Base-by-base conservation (phyloP, 371 early-diverging fungal species). In the Coemansia sp. region DNA sequence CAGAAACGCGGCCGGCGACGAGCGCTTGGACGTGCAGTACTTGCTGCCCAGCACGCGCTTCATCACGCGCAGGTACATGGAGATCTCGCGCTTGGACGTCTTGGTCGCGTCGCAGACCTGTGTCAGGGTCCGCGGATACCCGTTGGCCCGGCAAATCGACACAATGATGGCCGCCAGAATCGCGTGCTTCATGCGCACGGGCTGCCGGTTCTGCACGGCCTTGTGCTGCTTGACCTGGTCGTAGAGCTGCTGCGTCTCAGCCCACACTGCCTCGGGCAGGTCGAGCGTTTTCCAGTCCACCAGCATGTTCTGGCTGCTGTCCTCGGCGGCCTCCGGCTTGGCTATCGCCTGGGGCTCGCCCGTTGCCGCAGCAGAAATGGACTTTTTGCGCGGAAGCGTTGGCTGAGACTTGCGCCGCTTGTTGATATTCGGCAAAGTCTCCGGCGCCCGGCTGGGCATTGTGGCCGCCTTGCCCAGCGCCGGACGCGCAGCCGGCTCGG, bases 121-220 rank as follows among this genome's bases (percentile, higher is more conserved):
- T 1, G 81, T 70, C 59, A 84, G 82, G 6, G 85, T 84, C 2
- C 85, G 80, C 4, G 85, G 85, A 7, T 80, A 74, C 8, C 77
- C 77, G 50, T 79, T 76, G 51, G 70, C 67, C 3, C 84, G 79
- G 42, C 85, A 84, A 43, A 83, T 69, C 51, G 83, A 84, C 31
- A 82, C 82, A 57, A 85, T 66, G 5, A 84, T 71, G 2, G 85
- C 81, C 0, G 83, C 85, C 38, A 85, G 68, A 33, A 84, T 84
- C 11, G 82, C 82, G 43, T 81, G 77, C 20, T 81, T 71, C 71
- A 82, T 85, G 9, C 83, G 79, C n/a, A 81, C 70, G 34, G 85
- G 85, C 61, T 84, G 85, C 11, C 85, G 74, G 72, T 83, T 84
- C 65, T 84, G 83, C 66, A 84, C 80, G 43, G 77, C 81, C 63